Conservation (phyloP, 148 eudicot species). For the Dysphania ambrosioides region DNA sequence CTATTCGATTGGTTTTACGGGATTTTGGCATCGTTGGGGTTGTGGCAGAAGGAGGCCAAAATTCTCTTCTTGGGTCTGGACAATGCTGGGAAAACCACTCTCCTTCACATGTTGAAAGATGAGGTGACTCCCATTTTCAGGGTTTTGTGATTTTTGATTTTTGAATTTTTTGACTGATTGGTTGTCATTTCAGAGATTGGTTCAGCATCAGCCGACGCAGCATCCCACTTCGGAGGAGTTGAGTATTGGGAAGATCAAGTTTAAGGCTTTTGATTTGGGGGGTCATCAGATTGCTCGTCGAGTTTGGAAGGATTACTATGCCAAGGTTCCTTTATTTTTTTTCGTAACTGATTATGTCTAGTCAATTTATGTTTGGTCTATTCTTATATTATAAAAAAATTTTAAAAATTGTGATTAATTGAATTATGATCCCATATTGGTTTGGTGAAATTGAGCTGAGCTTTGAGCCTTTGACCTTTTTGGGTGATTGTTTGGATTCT, state of each 20-base stretch:
- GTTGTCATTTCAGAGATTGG: conserved; percentile 43
- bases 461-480: neutral
- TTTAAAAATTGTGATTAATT: neutral
- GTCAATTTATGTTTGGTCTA: conserved; percentile 5
- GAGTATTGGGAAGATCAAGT: conserved; percentile 73
- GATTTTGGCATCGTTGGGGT: conserved; percentile 35
- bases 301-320: conserved; percentile 76
- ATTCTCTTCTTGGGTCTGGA: conserved; percentile 49
- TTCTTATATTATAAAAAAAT: neutral
- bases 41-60: conserved; percentile 51
- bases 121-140: conserved; percentile 25
- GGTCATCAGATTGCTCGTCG: conserved; percentile 79
- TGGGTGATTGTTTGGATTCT: neutral
- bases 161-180: conserved; percentile 11
- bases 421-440: neutral
- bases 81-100: conserved; percentile 50
- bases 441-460: neutral
- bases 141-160: neutral
- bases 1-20: conserved; percentile 47
- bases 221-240: conserved; percentile 74
- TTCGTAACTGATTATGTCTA: neutral
- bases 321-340: conserved; percentile 41
- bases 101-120: conserved; percentile 47
- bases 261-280: conserved; percentile 85
- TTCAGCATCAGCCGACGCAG: conserved; percentile 77